Evolutionary conservation across 768 basidiomycete species (phyloP).

Genomic region (Mycena amicta): DNA sequence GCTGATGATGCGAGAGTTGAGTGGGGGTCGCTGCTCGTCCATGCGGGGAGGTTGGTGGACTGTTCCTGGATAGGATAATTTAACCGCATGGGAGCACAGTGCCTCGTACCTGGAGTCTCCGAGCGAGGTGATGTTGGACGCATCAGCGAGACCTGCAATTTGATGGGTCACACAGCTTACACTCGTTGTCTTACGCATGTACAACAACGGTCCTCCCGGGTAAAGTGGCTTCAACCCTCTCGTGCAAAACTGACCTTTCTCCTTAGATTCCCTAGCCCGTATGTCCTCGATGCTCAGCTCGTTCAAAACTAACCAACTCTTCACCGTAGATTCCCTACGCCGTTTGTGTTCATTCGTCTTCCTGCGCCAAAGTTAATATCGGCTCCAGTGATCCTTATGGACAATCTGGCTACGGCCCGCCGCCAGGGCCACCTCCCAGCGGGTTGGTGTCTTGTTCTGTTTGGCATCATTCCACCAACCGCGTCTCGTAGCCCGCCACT

Average conservation of each 20-base stretch:
- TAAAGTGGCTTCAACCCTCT: neutral
- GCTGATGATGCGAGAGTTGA: constrained; percentile 9
- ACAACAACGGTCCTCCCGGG: neutral
- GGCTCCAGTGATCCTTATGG: constrained; percentile 19
- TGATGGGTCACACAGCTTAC: too few species aligned
- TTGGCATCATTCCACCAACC: neutral
- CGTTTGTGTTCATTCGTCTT: neutral
- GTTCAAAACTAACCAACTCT: too few species aligned
- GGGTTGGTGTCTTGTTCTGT: neutral
- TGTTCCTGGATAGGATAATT: too few species aligned
- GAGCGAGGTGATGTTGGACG: too few species aligned
- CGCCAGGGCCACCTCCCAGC: constrained; percentile 16
- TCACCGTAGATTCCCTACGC: neutral
- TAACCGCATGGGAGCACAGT: too few species aligned
- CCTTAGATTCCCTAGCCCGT: neutral
- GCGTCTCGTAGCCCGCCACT: neutral
- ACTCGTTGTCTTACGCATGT: too few species aligned
- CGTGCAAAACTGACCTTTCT: neutral
- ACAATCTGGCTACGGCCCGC: constrained; percentile 38
- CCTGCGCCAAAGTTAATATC: neutral
- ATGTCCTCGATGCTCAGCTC: neutral
- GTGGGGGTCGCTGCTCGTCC: neutral
- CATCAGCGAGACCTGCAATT: too few species aligned
- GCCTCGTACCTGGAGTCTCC: too few species aligned
- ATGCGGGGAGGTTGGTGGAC: neutral